Conservation (phyloP, 108 stramenopile species). For the Licmophora abbreviata region DNA sequence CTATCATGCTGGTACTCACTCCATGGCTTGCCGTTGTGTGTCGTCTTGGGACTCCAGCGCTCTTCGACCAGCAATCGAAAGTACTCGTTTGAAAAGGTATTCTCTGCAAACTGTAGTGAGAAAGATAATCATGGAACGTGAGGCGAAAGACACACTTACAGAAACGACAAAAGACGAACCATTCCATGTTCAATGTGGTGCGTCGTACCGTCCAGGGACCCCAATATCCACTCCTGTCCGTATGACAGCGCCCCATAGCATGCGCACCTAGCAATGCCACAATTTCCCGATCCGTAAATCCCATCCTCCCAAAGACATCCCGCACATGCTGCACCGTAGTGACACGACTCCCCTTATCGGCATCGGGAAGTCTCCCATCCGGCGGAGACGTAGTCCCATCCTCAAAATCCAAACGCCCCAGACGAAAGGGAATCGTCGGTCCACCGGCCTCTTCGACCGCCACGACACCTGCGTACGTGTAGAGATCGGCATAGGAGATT, state of each 20-base stretch:
- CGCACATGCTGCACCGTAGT: slow-evolving; percentile 75
- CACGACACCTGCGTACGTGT: slow-evolving; percentile 79
- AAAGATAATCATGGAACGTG: no score
- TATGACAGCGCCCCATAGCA: slow-evolving; percentile 93
- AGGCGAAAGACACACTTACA: no score
- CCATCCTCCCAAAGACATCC: slow-evolving; percentile 95
- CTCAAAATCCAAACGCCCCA: slow-evolving; percentile 60
- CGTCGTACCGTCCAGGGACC: slow-evolving; percentile 87
- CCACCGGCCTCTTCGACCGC: slow-evolving; percentile 65
- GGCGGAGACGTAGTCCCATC: slow-evolving; percentile 53
- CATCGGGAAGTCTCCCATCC: slow-evolving; percentile 85
- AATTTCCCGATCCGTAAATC: slow-evolving; percentile 84
- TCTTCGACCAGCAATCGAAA: slow-evolving; percentile 92
- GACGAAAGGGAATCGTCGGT: slow-evolving; percentile 70
- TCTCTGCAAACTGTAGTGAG: slow-evolving; percentile 90
- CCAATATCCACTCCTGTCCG: slow-evolving; percentile 83
- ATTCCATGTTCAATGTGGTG: slow-evolving; percentile 64
- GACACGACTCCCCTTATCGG: slow-evolving; percentile 76
- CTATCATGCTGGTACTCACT: slow-evolving; percentile 16
- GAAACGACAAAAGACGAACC: slow-evolving; percentile 51
- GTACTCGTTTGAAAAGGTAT: slow-evolving; percentile 94
- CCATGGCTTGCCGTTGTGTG: slow-evolving; percentile 84
- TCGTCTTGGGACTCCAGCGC: slow-evolving; percentile 66
- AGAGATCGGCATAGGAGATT: slow-evolving; percentile 90
- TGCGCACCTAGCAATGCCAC: slow-evolving; percentile 97